phyloP scores from a whole-genome alignment of 495 filamentous ascomycete species.

The Entonaema liquescens region DNA sequence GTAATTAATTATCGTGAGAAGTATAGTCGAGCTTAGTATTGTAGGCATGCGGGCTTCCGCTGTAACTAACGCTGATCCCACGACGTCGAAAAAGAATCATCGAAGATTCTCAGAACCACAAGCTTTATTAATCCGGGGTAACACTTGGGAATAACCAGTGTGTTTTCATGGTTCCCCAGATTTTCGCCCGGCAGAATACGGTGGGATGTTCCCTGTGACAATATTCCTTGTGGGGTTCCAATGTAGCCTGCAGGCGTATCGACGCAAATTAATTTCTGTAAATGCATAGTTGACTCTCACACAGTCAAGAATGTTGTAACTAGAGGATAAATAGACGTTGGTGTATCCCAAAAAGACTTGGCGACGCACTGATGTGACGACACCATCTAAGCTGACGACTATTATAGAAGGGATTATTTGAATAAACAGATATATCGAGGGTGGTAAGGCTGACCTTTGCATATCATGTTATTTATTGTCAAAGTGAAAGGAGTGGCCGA shows the following conservation, averaged over 20 bases:
- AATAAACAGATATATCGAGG: background rate
- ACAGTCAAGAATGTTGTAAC: background rate
- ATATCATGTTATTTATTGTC: background rate
- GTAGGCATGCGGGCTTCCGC: constrained; percentile 12
- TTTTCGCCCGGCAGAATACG: constrained; percentile 28
- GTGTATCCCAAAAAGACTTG: constrained; percentile 28
- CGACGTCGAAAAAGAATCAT: constrained; percentile 8
- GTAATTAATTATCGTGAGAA: constrained; percentile 23
- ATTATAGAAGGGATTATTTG: background rate
- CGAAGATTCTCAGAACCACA: background rate
- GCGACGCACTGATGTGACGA: background rate
- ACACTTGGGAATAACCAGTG: constrained; percentile 15
- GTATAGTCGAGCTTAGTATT: constrained; percentile 23
- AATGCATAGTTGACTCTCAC: constrained; percentile 12
- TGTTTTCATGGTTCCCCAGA: constrained; percentile 37
- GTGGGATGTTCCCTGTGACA: background rate
- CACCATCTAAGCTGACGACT: background rate
- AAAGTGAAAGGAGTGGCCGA: background rate
- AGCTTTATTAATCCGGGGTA: constrained; percentile 28
- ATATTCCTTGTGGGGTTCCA: background rate
- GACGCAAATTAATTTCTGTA: constrained; percentile 25
- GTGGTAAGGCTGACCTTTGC: background rate
- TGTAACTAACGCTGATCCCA: constrained; percentile 16
- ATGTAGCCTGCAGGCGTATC: constrained; percentile 22
- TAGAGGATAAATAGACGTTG: constrained; percentile 29